Evolutionary conservation across 2,329 filamentous ascomycete species (phyloP), one percentile per base, ranked within the genome.

Genomic region (Escovopsis sp.): DNA sequence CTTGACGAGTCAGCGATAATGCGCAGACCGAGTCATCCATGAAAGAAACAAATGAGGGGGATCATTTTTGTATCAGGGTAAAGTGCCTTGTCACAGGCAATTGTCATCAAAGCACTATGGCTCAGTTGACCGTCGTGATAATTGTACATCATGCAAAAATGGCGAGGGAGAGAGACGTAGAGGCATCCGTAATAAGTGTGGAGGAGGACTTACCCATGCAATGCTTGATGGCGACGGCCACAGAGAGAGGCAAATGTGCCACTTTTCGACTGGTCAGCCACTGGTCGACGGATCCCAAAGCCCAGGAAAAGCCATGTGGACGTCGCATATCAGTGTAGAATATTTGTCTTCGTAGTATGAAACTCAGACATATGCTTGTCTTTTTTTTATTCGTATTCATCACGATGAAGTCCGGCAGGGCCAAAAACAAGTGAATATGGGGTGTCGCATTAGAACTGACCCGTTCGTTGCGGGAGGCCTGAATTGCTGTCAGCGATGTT

Each of bases 321-420:
- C 41, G 34, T 36, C 46, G 45, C 48, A 42, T 36, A 48, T 54
- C 51, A 54, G 51, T 39, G 37, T 43, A 45, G 42, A 55, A 58
- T 54, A 51, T 43, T 53, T 58, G 44, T 61, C 58, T 49, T 61
- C 58, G 51, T 56, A 42, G 59, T 58, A 65, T 55, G 55, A 40
- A 68, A 75, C 85, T 92, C 78, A 70, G 85, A 92, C 84, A 92
- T 92, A 92, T 92, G 84, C 84, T 92, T 92, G 85, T 92, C 84
- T 25, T 25, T 74, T 76, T 79, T 71, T 69, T 65, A 68, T 72
- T 79, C 85, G 73, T 68, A 58, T 70, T 90, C 83, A 90, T 90
- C 84, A 90, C 75, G 49, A 43, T 48, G 45, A 46, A 42, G 40
- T 34, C 43, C 35, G 28, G 37, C 37, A 41, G 35, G 27, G 36